Percentiles rank a stretch among this genome's conserved stretches.
phyloP scores from a whole-genome alignment of 2,329 filamentous ascomycete species.

The Monilinia fructicola region DNA sequence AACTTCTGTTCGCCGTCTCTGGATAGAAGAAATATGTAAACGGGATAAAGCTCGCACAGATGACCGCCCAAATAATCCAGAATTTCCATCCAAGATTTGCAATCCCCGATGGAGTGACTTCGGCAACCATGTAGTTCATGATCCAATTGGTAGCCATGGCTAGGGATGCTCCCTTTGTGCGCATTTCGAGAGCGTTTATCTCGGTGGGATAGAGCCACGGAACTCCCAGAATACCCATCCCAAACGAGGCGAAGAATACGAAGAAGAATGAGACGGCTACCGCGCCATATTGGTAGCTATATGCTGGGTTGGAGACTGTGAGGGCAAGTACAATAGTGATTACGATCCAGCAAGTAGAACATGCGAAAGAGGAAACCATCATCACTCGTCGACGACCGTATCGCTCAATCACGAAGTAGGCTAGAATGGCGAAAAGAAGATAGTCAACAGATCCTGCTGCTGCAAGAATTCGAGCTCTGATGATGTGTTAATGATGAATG shows the following conservation, averaged over 20 bases:
- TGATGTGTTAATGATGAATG: slow-evolving; percentile 5
- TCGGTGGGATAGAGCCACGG: slow-evolving; percentile 55
- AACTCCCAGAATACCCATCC: slow-evolving; percentile 36
- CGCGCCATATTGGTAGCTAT: slow-evolving; percentile 50
- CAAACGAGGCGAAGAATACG: slow-evolving; percentile 59
- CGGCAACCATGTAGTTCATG: slow-evolving; percentile 54
- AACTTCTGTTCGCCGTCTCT: slow-evolving; percentile 50
- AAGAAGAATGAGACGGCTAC: slow-evolving; percentile 45
- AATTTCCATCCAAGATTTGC: slow-evolving; percentile 42
- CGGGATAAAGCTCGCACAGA: slow-evolving; percentile 42
- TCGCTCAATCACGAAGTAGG: slow-evolving; percentile 44
- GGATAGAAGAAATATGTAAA: slow-evolving; percentile 51
- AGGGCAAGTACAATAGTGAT: slow-evolving; percentile 41
- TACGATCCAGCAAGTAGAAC: slow-evolving; percentile 48
- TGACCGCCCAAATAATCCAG: slow-evolving; percentile 43
- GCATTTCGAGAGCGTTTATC: slow-evolving; percentile 52
- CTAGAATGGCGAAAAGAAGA: slow-evolving; percentile 44
- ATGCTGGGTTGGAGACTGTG: slow-evolving; percentile 30
- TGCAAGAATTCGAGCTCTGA: slow-evolving; percentile 45
- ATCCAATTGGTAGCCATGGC: slow-evolving; percentile 46
- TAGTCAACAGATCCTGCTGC: slow-evolving; percentile 51
- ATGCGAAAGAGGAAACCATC: slow-evolving; percentile 44
- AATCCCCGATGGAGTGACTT: slow-evolving; percentile 43
- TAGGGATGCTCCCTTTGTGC: slow-evolving; percentile 58
- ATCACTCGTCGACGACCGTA: slow-evolving; percentile 71